Conservation (phyloP, 352 stramenopile species). For the Globisporangium mamillatum region DNA sequence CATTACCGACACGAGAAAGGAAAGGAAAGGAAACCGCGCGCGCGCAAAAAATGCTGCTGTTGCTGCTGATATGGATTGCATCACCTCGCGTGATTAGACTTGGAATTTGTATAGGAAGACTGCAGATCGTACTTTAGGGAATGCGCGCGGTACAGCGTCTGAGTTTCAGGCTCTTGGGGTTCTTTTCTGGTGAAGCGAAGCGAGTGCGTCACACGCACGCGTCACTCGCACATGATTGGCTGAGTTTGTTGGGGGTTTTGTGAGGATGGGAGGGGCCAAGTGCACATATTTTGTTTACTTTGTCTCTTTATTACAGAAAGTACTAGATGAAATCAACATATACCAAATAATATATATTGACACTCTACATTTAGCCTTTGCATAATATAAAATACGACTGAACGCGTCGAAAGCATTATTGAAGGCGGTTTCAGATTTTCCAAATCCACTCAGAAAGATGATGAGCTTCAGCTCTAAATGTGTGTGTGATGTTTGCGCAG, state of each 20-base stretch:
- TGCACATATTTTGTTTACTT: neutral
- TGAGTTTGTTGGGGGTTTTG: neutral
- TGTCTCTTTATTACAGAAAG: neutral
- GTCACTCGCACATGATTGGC: conserved; percentile 12
- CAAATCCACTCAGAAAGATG: neutral
- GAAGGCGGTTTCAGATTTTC: neutral
- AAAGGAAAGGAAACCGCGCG: neutral
- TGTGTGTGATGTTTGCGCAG: neutral
- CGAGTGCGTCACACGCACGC: conserved; percentile 8
- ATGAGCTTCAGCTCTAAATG: neutral
- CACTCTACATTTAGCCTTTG: too few species aligned
- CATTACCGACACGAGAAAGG: neutral
- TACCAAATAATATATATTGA: too few species aligned
- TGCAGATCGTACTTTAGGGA: neutral
- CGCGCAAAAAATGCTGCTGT: neutral
- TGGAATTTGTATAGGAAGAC: conserved; percentile 10
- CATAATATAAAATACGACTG: neutral
- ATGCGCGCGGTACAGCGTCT: neutral
- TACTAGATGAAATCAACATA: neutral
- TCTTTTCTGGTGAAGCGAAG: conserved; percentile 5
- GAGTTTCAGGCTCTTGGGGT: conserved; percentile 3
- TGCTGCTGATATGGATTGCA: neutral
- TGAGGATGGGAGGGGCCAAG: neutral
- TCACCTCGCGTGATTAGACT: conserved; percentile 5
- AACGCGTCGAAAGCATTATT: neutral